phyloP scores from a whole-genome alignment of 495 filamentous ascomycete genomes.

The Daldinia bambusicola region DNA sequence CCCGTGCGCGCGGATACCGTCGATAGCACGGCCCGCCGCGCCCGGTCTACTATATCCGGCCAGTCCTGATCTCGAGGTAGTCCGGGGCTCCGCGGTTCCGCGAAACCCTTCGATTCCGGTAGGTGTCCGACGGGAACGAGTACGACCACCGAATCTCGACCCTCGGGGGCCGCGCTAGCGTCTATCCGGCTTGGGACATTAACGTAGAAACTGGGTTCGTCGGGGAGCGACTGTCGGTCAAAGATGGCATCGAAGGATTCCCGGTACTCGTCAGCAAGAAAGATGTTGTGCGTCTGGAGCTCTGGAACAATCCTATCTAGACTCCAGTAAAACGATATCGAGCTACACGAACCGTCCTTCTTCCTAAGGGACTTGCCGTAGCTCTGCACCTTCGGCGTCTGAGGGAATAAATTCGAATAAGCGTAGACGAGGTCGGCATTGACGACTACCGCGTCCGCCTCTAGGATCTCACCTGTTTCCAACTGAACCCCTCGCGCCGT shows the following conservation, averaged over 20 bases:
- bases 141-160: conserved; percentile 69
- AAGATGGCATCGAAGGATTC: conserved; percentile 78
- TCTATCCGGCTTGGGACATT: conserved; percentile 76
- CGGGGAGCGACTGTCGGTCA: conserved; percentile 68
- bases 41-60: conserved; percentile 60
- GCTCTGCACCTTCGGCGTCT: conserved; percentile 32
- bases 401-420: conserved; percentile 69
- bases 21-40: conserved; percentile 62
- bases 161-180: conserved; percentile 69
- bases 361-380: conserved; percentile 61
- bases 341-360: conserved; percentile 68
- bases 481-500: conserved; percentile 66
- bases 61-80: conserved; percentile 64
- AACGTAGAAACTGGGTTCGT: conserved; percentile 76
- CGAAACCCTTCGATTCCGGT: conserved; percentile 20
- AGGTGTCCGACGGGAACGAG: conserved; percentile 76
- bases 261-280: conserved; percentile 73
- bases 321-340: conserved; percentile 80
- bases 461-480: conserved; percentile 59
- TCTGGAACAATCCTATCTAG: conserved; percentile 65
- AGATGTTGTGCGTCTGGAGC: conserved; percentile 76
- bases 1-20: conserved; percentile 67
- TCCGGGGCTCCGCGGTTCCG: conserved; percentile 43
- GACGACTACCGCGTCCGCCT: conserved; percentile 70
- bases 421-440: conserved; percentile 78